A percentile compares a stretch with the other conserved stretches of the same genome.
Evolutionary conservation across 139 green algal genomes (phyloP).

Genomic region (Astrephomene gubernaculifera): DNA sequence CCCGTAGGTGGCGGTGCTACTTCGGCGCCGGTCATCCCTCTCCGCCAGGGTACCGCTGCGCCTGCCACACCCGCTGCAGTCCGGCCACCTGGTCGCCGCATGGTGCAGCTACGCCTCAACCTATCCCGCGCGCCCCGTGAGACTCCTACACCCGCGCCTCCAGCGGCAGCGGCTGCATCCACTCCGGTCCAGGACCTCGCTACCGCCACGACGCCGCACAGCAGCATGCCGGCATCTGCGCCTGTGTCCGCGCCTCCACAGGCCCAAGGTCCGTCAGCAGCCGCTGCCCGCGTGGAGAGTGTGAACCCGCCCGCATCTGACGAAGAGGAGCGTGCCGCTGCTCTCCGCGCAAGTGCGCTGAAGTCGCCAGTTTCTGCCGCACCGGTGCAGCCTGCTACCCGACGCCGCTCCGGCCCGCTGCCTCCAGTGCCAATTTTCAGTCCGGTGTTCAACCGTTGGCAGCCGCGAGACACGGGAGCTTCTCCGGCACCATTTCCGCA

Average conservation of each 20-base stretch:
- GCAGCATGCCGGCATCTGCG: neutral
- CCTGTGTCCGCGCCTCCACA: neutral
- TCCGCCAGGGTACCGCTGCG: neutral
- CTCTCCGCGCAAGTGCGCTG: neutral
- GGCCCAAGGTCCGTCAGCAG: neutral
- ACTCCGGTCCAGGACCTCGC: neutral
- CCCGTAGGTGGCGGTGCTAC: no score
- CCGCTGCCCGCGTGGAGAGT: neutral
- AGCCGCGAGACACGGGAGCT: neutral
- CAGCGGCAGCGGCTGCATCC: neutral
- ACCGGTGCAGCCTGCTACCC: neutral
- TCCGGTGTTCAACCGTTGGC: constrained; percentile 20
- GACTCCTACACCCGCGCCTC: neutral
- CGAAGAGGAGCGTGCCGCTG: neutral
- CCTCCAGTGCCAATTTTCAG: constrained; percentile 24
- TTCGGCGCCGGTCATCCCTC: no score
- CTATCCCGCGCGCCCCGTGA: neutral
- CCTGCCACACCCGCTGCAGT: neutral
- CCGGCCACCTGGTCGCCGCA: neutral
- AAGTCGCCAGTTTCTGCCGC: neutral
- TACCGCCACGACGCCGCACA: neutral
- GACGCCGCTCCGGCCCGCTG: neutral
- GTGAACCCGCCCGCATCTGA: no score
- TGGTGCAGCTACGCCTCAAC: constrained; percentile 28
- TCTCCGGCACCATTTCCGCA: neutral